Evolutionary conservation across 768 basidiomycete genomes (phyloP).

Genomic region (Macrolepiota albuminosa): DNA sequence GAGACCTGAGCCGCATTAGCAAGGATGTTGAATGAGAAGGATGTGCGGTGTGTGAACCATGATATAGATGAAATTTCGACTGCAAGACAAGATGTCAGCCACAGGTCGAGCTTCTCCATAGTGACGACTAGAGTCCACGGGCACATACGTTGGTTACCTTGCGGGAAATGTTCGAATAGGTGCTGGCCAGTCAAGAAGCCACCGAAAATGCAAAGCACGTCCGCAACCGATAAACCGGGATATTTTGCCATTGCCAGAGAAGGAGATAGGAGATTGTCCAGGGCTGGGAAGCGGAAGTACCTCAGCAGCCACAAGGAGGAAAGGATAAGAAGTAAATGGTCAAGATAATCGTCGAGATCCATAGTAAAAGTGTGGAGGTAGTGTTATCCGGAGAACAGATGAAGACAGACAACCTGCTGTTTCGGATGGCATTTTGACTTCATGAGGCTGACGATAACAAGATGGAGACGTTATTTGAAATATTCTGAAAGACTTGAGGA

Average conservation of each 20-base stretch:
- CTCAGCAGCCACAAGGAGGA: not conserved
- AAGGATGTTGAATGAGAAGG: not conserved
- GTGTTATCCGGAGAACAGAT: not conserved
- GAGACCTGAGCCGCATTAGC: not conserved
- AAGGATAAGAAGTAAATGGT: not conserved
- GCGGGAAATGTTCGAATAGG: not conserved
- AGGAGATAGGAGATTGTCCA: not conserved
- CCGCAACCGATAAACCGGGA: not conserved
- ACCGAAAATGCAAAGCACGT: not conserved
- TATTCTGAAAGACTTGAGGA: not conserved
- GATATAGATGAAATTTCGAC: not conserved
- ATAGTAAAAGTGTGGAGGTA: not conserved
- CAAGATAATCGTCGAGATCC: not conserved
- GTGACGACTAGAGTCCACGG: not conserved
- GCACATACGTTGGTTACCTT: not conserved
- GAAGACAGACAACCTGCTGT: not conserved
- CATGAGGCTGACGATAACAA: not conserved
- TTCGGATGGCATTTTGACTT: not conserved
- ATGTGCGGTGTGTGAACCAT: not conserved
- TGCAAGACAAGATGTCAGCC: not conserved
- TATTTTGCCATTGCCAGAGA: not conserved
- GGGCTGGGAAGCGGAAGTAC: not conserved
- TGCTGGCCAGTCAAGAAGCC: not conserved
- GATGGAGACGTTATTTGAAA: not conserved
- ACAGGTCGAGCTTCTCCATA: not conserved